Base-by-base conservation (phyloP, 1,284 basidiomycete genomes). In the Heterobasidion irregulare region DNA sequence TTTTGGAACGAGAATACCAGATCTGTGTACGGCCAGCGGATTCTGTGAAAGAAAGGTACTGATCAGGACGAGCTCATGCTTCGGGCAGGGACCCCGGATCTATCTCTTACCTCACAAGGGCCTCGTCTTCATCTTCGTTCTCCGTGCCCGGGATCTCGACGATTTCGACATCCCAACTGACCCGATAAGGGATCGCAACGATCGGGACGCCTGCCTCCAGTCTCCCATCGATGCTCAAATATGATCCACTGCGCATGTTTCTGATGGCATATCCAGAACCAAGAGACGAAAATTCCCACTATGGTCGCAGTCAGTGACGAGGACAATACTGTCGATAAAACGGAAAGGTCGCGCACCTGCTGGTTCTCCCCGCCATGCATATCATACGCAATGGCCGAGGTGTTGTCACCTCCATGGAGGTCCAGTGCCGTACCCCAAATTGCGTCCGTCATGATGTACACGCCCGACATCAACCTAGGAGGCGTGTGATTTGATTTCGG, bases 311-410 rank as follows among this genome's bases (percentile, higher is more conserved):
- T 36, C 9, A 34, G 12, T 8, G 32, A 38, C 15, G 8, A 7
- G 44, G 8, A 41, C 16, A 35, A 2, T 15, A 6, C n/a, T n/a
- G 12, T 8, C 8, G 47, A 34, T 15, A 18, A 48, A 32, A 41
- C 10, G 12, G 32, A 46, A 8, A 2, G 15, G n/a, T 2, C 13
- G 45, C 60, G 38, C 18, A 61, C 60, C 57, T 57, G 60, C 38
- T 62, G 60, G 15, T 62, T 61, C 26, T 62, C 60, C 54, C 60
- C 58, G 26, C 59, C 60, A 47, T 62, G 60, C 32, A 53, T 38
- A 9, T 52, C 56, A 47, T 59, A 62, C 2, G 57, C 59, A 32
- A 62, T 62, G 38, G 53, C 52, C 8, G 59, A 59, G 26, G 53
- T 50, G 36, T 55, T 57, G 38, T 62, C 57, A 8, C 52, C 59